phyloP scores from a whole-genome alignment of 2,329 filamentous ascomycete species.

The Ophiocordyceps sinensis region DNA sequence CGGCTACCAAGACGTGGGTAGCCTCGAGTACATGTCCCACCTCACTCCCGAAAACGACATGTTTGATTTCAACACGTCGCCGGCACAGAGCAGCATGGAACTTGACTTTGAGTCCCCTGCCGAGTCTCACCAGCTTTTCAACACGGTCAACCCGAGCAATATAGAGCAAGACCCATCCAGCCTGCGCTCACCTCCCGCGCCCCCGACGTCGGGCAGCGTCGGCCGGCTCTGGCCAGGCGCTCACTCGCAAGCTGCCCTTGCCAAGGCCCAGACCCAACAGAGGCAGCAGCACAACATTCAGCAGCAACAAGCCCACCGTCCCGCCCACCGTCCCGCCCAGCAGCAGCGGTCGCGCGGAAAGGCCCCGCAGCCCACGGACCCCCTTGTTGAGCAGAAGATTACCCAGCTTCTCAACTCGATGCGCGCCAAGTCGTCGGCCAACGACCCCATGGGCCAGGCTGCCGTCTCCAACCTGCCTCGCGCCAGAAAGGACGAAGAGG shows the following conservation, averaged over 20 bases:
- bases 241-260: conserved; percentile 76
- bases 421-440: conserved; percentile 53
- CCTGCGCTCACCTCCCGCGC: conserved; percentile 24
- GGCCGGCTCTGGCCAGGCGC: conserved; percentile 84
- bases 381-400: conserved; percentile 81
- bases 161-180: conserved; percentile 46
- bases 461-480: conserved; percentile 55
- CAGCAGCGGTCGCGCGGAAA: conserved; percentile 34
- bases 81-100: conserved; percentile 49
- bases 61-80: conserved; percentile 59
- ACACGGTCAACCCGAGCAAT: conserved; percentile 55
- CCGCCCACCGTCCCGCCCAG: conserved; percentile 32
- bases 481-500: conserved; percentile 84
- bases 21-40: conserved; percentile 36
- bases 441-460: conserved; percentile 28
- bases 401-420: conserved; percentile 86
- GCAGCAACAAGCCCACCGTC: conserved; percentile 28
- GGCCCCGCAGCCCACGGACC: conserved; percentile 42
- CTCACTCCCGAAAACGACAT: conserved; percentile 48
- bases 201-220: conserved; percentile 33
- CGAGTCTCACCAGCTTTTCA: conserved; percentile 51
- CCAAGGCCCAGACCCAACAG: conserved; percentile 57
- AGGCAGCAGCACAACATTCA: conserved; percentile 36
- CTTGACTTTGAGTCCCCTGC: conserved; percentile 35
- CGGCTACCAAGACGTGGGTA: conserved; percentile 35